phyloP scores from a whole-genome alignment of 1,284 basidiomycete genomes.

The Moesziomyces parantarcticus region DNA sequence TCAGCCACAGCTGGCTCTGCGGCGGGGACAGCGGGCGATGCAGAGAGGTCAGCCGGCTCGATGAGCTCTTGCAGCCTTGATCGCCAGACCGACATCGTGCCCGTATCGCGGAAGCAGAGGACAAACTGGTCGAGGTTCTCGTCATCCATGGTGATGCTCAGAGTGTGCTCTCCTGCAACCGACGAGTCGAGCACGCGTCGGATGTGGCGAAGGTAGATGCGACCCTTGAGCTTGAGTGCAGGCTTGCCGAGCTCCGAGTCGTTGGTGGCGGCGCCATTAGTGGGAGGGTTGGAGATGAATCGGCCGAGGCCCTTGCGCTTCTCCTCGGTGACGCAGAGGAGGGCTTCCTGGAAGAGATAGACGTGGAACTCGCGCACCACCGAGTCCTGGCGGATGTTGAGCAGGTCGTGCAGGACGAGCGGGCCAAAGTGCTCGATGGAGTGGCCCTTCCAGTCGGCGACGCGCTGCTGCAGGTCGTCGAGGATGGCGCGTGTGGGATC shows the following conservation, averaged over 20 bases:
- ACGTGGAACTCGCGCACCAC: conserved; percentile 91
- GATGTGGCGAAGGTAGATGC: conserved; percentile 94
- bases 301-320: conserved; percentile 80
- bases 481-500: conserved; percentile 79
- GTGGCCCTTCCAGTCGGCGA: conserved; percentile 93
- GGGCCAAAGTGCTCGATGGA: conserved; percentile 83
- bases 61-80: conserved; percentile 62
- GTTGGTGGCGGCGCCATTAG: conserved; percentile 6
- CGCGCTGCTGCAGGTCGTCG: conserved; percentile 84
- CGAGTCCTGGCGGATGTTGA: conserved; percentile 85
- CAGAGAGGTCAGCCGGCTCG: conserved; percentile 10
- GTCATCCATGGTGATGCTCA: conserved; percentile 95
- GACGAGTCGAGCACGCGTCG: conserved; percentile 83
- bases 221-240: conserved; percentile 87
- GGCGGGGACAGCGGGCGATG: conserved; percentile 10
- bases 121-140: conserved; percentile 91
- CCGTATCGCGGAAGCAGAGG: conserved; percentile 88
- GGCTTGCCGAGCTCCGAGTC: conserved; percentile 71
- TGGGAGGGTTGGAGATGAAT: conserved; percentile 73
- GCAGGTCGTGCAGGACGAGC: conserved; percentile 88
- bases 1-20: background rate
- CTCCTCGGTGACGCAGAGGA: conserved; percentile 95
- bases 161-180: conserved; percentile 80
- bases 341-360: conserved; percentile 94
- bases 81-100: conserved; percentile 88